A percentile compares a stretch with the other conserved stretches of the same genome.
phyloP scores from a whole-genome alignment of 352 stramenopile genomes.

The Pilasporangium apinafurcum region DNA sequence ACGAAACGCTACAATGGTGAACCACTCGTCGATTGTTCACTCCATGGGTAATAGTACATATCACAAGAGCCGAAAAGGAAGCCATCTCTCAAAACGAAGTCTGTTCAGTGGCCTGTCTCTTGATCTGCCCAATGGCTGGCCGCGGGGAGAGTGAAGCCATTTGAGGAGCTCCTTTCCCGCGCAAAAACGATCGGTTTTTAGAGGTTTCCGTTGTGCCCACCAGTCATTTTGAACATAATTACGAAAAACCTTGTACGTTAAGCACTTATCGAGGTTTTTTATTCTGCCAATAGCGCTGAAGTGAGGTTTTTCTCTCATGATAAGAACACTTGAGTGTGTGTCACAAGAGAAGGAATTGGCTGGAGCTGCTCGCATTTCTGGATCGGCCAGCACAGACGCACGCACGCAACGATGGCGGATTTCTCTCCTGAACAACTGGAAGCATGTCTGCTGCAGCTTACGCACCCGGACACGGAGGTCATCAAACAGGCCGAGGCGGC shows the following conservation, averaged over 20 bases:
- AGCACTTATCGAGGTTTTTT: conserved; percentile 1
- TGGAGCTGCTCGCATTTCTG: too few relatives aligned
- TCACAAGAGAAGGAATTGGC: too few relatives aligned
- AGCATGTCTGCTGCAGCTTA: conserved; percentile 86
- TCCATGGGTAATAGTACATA: too few relatives aligned
- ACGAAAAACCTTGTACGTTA: conserved; percentile 6
- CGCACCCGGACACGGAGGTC: conserved; percentile 91
- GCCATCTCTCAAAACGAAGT: too few relatives aligned
- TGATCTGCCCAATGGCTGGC: too few relatives aligned
- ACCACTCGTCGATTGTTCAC: too few relatives aligned
- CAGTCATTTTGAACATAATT: conserved; percentile 5
- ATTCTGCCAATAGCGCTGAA: too few relatives aligned
- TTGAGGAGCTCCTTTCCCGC: too few relatives aligned
- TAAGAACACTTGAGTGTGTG: conserved; percentile 1
- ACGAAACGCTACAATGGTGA: conserved; percentile 14
- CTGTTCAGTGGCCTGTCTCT: too few relatives aligned
- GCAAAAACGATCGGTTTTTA: too few relatives aligned
- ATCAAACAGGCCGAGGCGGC: conserved; percentile 93
- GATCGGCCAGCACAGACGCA: conserved; percentile 3
- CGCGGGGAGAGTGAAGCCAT: too few relatives aligned
- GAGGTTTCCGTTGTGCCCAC: conserved; percentile 1
- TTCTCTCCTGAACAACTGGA: conserved; percentile 82
- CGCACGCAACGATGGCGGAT: conserved; percentile 47
- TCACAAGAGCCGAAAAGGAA: too few relatives aligned
- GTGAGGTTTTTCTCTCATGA: neutral